These are phyloP conservation scores for Dysphania ambrosioides DNA, from an alignment of 148 eudicot species.

Conservation along the genomic window DNA sequence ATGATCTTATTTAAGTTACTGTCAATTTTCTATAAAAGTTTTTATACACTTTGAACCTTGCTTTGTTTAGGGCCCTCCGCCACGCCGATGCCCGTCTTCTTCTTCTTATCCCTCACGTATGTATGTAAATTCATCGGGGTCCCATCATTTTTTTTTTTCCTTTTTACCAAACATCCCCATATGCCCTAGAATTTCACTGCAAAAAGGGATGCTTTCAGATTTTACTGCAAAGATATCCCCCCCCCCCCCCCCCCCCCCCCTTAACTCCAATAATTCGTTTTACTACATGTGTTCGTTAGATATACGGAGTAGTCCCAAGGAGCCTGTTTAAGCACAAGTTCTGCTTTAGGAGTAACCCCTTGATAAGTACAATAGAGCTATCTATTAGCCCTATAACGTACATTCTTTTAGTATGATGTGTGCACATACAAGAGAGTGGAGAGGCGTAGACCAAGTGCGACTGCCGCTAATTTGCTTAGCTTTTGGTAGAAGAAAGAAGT, in stretches of 20 bases:
- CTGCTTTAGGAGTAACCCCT: too few species aligned
- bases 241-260: not conserved
- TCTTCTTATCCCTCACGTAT: not conserved
- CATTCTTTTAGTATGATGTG: not conserved
- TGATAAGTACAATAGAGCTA: too few species aligned
- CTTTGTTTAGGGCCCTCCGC: conserved; percentile 15
- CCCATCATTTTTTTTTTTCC: not conserved
- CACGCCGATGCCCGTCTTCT: conserved; percentile 19
- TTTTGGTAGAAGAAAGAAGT: conserved; percentile 5
- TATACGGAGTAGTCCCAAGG: too few species aligned
- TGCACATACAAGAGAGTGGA: not conserved
- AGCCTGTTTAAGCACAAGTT: too few species aligned
- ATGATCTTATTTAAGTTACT: conserved; percentile 17
- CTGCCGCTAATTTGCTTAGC: conserved; percentile 3
- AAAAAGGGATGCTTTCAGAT: not conserved
- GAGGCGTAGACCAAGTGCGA: not conserved
- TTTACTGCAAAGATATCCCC: not conserved
- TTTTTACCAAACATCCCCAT: not conserved
- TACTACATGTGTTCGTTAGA: too few species aligned
- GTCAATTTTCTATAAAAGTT: conserved; percentile 11
- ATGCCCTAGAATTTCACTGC: not conserved
- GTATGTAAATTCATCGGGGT: not conserved
- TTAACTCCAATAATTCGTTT: too few species aligned
- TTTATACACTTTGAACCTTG: not conserved
- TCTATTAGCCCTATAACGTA: not conserved